phyloP scores from a whole-genome alignment of 495 filamentous ascomycete species.

The Penicillium tannophilum region DNA sequence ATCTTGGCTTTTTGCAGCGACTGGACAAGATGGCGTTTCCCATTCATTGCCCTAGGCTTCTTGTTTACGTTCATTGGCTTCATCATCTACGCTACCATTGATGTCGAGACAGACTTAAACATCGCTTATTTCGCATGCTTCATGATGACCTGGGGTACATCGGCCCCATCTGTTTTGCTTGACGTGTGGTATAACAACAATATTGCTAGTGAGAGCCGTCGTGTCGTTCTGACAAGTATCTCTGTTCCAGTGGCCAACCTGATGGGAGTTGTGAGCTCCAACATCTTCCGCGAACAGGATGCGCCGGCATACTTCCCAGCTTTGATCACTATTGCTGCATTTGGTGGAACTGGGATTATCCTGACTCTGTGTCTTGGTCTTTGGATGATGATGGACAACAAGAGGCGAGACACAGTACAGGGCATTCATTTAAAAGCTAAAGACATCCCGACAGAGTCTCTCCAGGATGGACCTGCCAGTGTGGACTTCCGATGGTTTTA shows the following conservation, averaged over 20 bases:
- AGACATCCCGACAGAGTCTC: conserved; percentile 67
- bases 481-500: conserved; percentile 72
- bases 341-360: conserved; percentile 64
- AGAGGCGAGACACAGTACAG: conserved; percentile 59
- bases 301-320: conserved; percentile 75
- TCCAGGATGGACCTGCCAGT: conserved; percentile 67
- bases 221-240: conserved; percentile 69
- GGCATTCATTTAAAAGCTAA: conserved; percentile 61
- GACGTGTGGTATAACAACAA: conserved; percentile 81
- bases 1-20: conserved; percentile 70
- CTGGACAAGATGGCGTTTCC: conserved; percentile 63
- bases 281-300: conserved; percentile 73
- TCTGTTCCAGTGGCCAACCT: conserved; percentile 77
- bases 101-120: conserved; percentile 58
- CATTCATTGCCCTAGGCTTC: conserved; percentile 74
- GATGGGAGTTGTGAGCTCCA: conserved; percentile 74
- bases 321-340: conserved; percentile 69
- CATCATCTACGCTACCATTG: conserved; percentile 70
- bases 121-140: conserved; percentile 78
- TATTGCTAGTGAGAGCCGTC: conserved; percentile 70
- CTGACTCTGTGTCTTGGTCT: conserved; percentile 59
- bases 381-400: conserved; percentile 75
- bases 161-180: conserved; percentile 54
- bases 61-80: conserved; percentile 74
- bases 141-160: conserved; percentile 78